Percentiles rank a stretch among this genome's conserved stretches.
These are phyloP conservation scores for Fusarium goolgardi DNA, from an alignment of 2,329 filamentous ascomycete species.

Conservation along the genomic window DNA sequence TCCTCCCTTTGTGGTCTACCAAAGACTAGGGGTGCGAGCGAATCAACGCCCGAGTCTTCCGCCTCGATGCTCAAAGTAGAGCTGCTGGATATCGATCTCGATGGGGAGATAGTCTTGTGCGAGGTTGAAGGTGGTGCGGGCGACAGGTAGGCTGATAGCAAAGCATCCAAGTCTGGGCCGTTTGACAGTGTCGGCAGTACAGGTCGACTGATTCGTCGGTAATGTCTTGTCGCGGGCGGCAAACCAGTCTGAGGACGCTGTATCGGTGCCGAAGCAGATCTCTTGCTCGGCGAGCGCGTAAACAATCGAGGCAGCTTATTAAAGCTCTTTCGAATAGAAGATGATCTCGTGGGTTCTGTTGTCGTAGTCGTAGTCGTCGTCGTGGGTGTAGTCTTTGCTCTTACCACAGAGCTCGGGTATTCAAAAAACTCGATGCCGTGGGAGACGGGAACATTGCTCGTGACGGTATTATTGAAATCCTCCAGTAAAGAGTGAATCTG, in stretches of 20 bases:
- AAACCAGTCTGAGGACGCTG: constrained; percentile 33
- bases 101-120: constrained; percentile 29
- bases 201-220: constrained; percentile 41
- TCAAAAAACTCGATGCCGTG: constrained; percentile 40
- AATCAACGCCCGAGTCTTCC: constrained; percentile 32
- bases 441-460: constrained; percentile 40
- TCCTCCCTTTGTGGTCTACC: constrained; percentile 33
- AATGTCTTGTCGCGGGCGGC: constrained; percentile 31
- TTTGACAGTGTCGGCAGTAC: constrained; percentile 32
- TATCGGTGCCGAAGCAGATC: constrained; percentile 24
- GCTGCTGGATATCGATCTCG: constrained; percentile 39
- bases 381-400: constrained; percentile 18
- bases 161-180: constrained; percentile 34
- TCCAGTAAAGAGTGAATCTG: constrained; percentile 39
- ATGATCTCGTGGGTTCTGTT: constrained; percentile 19
- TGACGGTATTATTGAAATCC: constrained; percentile 41
- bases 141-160: constrained; percentile 38
- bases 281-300: constrained; percentile 37
- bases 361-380: background rate
- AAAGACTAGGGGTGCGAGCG: constrained; percentile 37
- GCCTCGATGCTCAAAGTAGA: constrained; percentile 38
- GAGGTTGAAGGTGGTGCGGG: constrained; percentile 22
- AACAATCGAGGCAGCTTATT: constrained; percentile 37
- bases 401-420: constrained; percentile 7
- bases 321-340: constrained; percentile 36